Percentiles rank a stretch among this genome's conserved stretches.
These are phyloP conservation scores for Fomitopsis palustris DNA, from an alignment of 1,284 basidiomycete species.

Conservation along the genomic window DNA sequence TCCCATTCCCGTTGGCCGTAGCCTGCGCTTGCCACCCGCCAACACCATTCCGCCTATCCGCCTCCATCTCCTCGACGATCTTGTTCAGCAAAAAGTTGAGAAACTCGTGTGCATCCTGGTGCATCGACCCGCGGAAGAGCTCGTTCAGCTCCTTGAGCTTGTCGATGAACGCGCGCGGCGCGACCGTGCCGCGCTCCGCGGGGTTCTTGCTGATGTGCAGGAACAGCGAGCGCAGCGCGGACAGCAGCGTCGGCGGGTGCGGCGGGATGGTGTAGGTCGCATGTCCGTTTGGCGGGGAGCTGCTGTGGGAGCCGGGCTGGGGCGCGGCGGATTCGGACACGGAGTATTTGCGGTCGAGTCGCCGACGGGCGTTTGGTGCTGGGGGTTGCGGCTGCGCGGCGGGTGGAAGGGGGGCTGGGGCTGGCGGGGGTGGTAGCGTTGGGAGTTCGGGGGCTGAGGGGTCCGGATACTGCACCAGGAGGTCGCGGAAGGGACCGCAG, in stretches of 20 bases:
- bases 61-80: conserved; percentile 90
- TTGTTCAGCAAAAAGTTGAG: conserved; percentile 92
- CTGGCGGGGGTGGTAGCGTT: conserved; percentile 21
- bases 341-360: conserved; percentile 22
- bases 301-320: conserved; percentile 8
- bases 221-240: conserved; percentile 90
- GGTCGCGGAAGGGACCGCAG: conserved; percentile 77
- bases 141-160: conserved; percentile 89
- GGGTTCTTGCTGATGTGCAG: conserved; percentile 75
- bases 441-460: conserved; percentile 33
- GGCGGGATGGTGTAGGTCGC: conserved; percentile 42
- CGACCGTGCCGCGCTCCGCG: conserved; percentile 77
- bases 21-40: conserved; percentile 11
- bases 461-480: conserved; percentile 60
- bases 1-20: conserved; percentile 9
- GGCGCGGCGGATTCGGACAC: conserved; percentile 15
- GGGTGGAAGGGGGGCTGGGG: conserved; percentile 33
- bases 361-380: conserved; percentile 20
- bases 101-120: conserved; percentile 98
- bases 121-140: conserved; percentile 82
- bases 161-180: conserved; percentile 86
- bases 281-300: conserved; percentile 17
- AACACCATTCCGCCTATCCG: conserved; percentile 48
- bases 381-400: conserved; percentile 39
- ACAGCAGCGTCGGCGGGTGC: conserved; percentile 76